phyloP scores from a whole-genome alignment of 2,329 filamentous ascomycete genomes.

The Claviceps africana region DNA sequence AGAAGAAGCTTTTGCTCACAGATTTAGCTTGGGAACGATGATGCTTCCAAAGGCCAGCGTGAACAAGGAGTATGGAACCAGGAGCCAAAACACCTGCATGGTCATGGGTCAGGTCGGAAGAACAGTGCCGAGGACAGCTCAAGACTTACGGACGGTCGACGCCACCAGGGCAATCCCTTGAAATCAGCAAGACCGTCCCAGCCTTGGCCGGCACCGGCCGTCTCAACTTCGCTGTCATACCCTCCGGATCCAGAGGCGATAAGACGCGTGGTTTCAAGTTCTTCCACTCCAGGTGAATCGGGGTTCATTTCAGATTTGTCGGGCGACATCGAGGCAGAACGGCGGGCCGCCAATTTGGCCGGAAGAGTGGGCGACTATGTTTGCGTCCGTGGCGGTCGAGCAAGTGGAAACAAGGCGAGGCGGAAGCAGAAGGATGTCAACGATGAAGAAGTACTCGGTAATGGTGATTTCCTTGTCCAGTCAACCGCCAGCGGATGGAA shows the following conservation, averaged over 20 bases:
- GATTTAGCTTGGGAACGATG: slow-evolving; percentile 73
- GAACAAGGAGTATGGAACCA: slow-evolving; percentile 68
- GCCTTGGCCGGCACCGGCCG: slow-evolving; percentile 9
- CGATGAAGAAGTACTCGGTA: background rate
- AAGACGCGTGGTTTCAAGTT: slow-evolving; percentile 4
- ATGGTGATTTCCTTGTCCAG: background rate
- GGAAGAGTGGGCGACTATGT: background rate
- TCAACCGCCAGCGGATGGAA: background rate
- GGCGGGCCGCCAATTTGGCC: background rate
- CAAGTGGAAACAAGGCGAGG: background rate
- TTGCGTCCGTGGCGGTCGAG: background rate
- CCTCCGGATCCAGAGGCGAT: background rate
- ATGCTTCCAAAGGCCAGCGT: slow-evolving; percentile 77
- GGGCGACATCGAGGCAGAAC: background rate
- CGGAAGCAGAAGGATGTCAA: too few relatives aligned
- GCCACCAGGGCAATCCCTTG: slow-evolving; percentile 46
- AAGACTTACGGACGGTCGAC: slow-evolving; percentile 40
- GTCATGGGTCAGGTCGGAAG: slow-evolving; percentile 10
- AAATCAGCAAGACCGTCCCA: slow-evolving; percentile 46
- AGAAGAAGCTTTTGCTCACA: slow-evolving; percentile 31
- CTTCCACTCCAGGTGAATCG: background rate
- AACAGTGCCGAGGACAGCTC: slow-evolving; percentile 11
- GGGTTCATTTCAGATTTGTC: background rate
- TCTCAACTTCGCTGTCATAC: background rate
- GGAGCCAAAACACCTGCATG: slow-evolving; percentile 62